phyloP scores from a whole-genome alignment of 805 yeast genomes.

The Maudiozyma serrabonitensis region DNA sequence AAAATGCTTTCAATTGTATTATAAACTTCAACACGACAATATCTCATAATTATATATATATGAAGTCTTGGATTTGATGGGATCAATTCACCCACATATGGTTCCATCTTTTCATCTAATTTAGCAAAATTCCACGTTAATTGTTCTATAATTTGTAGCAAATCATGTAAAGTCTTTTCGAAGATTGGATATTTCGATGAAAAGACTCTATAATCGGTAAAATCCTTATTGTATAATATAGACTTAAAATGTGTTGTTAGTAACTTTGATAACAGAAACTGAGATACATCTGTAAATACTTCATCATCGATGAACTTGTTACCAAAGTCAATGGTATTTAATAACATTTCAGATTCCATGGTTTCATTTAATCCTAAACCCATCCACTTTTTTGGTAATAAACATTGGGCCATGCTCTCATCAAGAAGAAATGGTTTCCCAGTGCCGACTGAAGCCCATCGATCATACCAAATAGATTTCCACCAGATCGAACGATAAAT shows the following conservation, averaged over 20 bases:
- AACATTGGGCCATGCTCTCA: slow-evolving; percentile 4
- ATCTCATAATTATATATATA: not conserved
- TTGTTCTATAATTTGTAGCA: not conserved
- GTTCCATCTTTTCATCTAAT: not conserved
- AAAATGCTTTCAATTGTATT: not conserved
- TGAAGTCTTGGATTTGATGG: not conserved
- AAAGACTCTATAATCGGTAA: slow-evolving; percentile 7
- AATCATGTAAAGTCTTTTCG: not conserved
- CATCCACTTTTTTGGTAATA: slow-evolving; percentile 10
- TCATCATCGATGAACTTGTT: not conserved
- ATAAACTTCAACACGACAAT: not conserved
- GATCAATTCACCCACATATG: not conserved
- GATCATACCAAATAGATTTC: slow-evolving; percentile 13
- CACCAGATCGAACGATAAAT: slow-evolving; percentile 11
- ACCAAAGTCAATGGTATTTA: slow-evolving; percentile 3
- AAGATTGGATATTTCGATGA: not conserved
- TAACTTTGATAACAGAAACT: slow-evolving; percentile 6
- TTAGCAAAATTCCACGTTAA: not conserved
- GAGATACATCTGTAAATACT: not conserved
- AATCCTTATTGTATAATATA: slow-evolving; percentile 5
- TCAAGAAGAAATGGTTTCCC: slow-evolving; percentile 9
- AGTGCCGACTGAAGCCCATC: slow-evolving; percentile 7
- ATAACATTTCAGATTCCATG: slow-evolving; percentile 7
- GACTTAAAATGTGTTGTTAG: slow-evolving; percentile 1
- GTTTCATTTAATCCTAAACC: slow-evolving; percentile 7